A percentile compares a stretch with the other conserved stretches of the same genome.
Evolutionary conservation across 805 yeast genomes (phyloP).

Genomic region (Metschnikowia amazonensis): DNA sequence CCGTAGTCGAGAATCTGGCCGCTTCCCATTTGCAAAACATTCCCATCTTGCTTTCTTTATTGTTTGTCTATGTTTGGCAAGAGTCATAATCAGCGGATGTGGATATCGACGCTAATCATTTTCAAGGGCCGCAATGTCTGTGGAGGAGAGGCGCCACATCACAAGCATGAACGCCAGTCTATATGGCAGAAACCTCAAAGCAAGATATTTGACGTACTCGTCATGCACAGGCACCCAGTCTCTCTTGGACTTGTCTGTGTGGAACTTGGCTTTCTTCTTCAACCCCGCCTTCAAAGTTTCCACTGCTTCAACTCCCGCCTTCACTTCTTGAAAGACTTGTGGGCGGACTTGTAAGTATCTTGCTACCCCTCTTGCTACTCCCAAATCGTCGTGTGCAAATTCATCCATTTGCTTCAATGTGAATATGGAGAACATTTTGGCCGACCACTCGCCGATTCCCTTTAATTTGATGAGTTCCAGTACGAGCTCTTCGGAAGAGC

Average conservation of each 20-base stretch:
- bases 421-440: slow-evolving; percentile 79
- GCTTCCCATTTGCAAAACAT: background rate
- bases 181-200: slow-evolving; percentile 62
- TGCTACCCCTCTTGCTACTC: slow-evolving; percentile 78
- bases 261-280: slow-evolving; percentile 35
- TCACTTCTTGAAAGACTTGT: slow-evolving; percentile 42
- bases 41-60: background rate
- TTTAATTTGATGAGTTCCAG: slow-evolving; percentile 51
- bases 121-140: slow-evolving; percentile 48
- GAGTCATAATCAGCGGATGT: background rate
- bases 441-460: slow-evolving; percentile 84
- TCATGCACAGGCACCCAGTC: slow-evolving; percentile 70
- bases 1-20: background rate
- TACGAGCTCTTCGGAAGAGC: slow-evolving; percentile 44
- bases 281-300: slow-evolving; percentile 30
- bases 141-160: slow-evolving; percentile 67
- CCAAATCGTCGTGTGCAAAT: slow-evolving; percentile 76
- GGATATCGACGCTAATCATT: slow-evolving; percentile 1
- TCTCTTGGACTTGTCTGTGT: slow-evolving; percentile 39
- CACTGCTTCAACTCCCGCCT: slow-evolving; percentile 29
- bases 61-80: background rate
- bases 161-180: slow-evolving; percentile 64
- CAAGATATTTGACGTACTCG: slow-evolving; percentile 51
- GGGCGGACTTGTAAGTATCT: slow-evolving; percentile 56
- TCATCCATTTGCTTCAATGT: slow-evolving; percentile 64